Percentiles rank a stretch among this genome's conserved stretches.
Conservation (phyloP, 306 rosid genomes). For the Gillenia trifoliata region DNA sequence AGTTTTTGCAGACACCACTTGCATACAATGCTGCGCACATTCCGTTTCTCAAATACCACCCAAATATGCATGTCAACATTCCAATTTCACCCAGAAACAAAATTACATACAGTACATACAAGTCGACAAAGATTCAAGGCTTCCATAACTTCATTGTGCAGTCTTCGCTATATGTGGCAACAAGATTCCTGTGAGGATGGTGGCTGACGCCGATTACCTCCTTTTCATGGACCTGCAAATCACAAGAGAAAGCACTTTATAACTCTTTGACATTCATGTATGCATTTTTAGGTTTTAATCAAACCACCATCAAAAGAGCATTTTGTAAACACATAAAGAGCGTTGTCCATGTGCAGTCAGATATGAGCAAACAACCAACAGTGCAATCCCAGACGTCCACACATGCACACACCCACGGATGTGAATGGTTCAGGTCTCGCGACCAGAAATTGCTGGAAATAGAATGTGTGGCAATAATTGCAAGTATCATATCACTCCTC, state of each 20-base stretch:
- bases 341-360: not conserved
- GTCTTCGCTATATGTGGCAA: slow-evolving; percentile 84
- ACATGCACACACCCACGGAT: not conserved
- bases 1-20: not conserved
- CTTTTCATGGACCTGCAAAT: slow-evolving; percentile 84
- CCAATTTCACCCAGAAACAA: not conserved
- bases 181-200: slow-evolving; percentile 96
- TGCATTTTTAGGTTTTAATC: not conserved
- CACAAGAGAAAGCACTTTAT: not conserved
- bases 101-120: slow-evolving; percentile 1
- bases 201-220: slow-evolving; percentile 88
- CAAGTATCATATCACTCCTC: not conserved
- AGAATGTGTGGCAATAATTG: not conserved
- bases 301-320: not conserved
- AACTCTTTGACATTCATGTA: not conserved
- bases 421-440: not conserved
- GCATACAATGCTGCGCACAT: not conserved
- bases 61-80: not conserved
- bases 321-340: not conserved
- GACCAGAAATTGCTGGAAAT: not conserved
- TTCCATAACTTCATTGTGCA: slow-evolving; percentile 94
- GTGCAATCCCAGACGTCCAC: not conserved
- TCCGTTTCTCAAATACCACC: not conserved
- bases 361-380: not conserved
- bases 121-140: slow-evolving; percentile 43